These are phyloP conservation scores for Alternaria conjuncta DNA, from an alignment of 2,329 filamentous ascomycete species.

Conservation along the genomic window DNA sequence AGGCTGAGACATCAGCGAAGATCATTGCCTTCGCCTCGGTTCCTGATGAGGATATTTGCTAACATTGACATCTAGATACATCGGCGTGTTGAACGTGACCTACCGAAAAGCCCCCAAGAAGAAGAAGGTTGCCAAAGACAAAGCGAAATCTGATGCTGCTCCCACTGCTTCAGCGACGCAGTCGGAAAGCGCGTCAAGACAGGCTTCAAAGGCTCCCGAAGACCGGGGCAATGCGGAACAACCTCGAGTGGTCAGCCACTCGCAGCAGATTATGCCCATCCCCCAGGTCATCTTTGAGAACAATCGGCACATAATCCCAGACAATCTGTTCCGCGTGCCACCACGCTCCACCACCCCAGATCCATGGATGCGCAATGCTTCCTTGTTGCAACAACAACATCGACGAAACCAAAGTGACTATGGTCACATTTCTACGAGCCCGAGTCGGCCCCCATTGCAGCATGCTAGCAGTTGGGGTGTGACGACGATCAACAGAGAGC, in stretches of 20 bases:
- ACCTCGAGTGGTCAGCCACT: constrained; percentile 71
- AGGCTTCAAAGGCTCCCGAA: constrained; percentile 18
- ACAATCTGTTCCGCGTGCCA: constrained; percentile 75
- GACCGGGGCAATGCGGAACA: constrained; percentile 25
- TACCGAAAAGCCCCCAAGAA: constrained; percentile 83
- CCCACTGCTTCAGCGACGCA: constrained; percentile 21
- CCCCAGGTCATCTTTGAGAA: constrained; percentile 94
- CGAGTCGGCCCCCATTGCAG: constrained; percentile 52
- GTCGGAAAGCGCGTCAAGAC: constrained; percentile 22
- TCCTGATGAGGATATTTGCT: constrained; percentile 28
- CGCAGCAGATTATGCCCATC: constrained; percentile 74
- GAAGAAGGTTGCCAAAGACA: constrained; percentile 52
- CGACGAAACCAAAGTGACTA: constrained; percentile 46
- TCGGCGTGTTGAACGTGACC: constrained; percentile 94
- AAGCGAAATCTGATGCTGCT: constrained; percentile 28
- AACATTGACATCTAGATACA: constrained; percentile 71
- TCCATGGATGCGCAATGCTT: constrained; percentile 40
- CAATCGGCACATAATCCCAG: constrained; percentile 90
- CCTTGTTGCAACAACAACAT: constrained; percentile 41
- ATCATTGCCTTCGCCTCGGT: constrained; percentile 10
- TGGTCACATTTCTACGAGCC: constrained; percentile 29
- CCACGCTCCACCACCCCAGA: constrained; percentile 50
- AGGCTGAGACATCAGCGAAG: constrained; percentile 53
- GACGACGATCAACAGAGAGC: constrained; percentile 84
- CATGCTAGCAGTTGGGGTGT: constrained; percentile 77